These are phyloP conservation scores for Suhomyces panamericanus DNA, from an alignment of 1,139 yeast genomes.

Conservation along the genomic window DNA sequence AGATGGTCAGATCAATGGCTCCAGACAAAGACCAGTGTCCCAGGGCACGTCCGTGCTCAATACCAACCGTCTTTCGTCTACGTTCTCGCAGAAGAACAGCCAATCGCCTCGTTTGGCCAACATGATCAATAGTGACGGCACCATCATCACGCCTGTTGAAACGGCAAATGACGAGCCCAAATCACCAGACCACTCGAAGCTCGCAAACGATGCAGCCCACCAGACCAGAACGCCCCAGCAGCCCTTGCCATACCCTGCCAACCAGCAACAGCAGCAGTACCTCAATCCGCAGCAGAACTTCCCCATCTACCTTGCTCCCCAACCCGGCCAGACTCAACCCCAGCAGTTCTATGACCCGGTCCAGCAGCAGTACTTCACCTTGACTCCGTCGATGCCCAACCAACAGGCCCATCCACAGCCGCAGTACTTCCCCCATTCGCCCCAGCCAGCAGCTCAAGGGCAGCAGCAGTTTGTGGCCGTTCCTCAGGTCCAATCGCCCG, in stretches of 20 bases:
- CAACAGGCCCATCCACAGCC: conserved; percentile 27
- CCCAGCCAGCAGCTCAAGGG: conserved; percentile 24
- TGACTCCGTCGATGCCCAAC: conserved; percentile 34
- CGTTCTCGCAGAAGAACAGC: conserved; percentile 36
- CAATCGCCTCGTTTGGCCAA: conserved; percentile 43
- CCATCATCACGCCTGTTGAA: conserved; percentile 47
- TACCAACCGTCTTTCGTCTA: conserved; percentile 36
- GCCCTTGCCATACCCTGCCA: conserved; percentile 4
- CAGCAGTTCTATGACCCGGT: conserved; percentile 50
- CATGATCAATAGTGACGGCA: conserved; percentile 51
- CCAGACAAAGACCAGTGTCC: conserved; percentile 23
- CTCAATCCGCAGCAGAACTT: conserved; percentile 16
- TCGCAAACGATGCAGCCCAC: conserved; percentile 4
- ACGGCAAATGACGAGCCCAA: conserved; percentile 18
- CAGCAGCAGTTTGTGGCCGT: conserved; percentile 16
- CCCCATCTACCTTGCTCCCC: conserved; percentile 19
- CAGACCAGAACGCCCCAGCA: conserved; percentile 7
- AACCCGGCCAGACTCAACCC: conserved; percentile 23
- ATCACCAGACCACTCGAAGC: conserved; percentile 1
- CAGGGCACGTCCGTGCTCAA: conserved; percentile 28
- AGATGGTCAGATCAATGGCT: conserved; percentile 3
- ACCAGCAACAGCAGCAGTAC: conserved; percentile 12
- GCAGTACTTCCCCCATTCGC: conserved; percentile 41
- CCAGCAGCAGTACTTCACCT: conserved; percentile 47
- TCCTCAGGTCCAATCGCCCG: conserved; percentile 10